Evolutionary conservation across 495 filamentous ascomycete species (phyloP), one percentile per base, ranked within the genome.

Genomic region (Hypoxylon fuscum): DNA sequence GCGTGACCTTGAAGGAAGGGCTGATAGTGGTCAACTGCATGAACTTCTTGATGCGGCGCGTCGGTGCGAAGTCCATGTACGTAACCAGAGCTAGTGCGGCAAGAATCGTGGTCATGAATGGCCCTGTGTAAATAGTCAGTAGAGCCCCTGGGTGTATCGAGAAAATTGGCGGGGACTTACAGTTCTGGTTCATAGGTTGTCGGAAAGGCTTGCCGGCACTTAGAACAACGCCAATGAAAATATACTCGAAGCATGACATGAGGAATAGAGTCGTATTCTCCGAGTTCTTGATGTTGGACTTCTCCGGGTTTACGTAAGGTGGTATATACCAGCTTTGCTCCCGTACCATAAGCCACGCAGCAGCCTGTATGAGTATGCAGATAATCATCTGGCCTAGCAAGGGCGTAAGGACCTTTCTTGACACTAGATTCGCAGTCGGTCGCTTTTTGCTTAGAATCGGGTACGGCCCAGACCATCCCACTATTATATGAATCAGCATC

Each of bases 401-500:
- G 15, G 96, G 93, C 1, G 87, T 90, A 49, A 99, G 82, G 23
- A 98, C 90, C 74, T 98, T 98, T 22, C 93, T 85, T 12, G 92
- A 96, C 7, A 99, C 93, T 8, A 99, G 85, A 69, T 92, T 91
- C 18, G 95, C 94, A 3, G 92, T 98, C 18, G 95, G 95, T 42
- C 91, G 84, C 71, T 97, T 98, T 34, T 81, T 84, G 63, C 86
- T 88, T 10, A 99, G 85, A 32, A 84, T 77, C 22, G 89, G 88
- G 74, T 88, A 91, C 12, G 96, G 87, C 5, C 88, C 91, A 22
- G 90, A 90, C 95, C 96, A 97, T 55, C 96, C 93, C 96, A 99
- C 88, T 91, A 45, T 37, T 1, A 58, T 5, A 18, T 27, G 34
- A 25, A 45, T 57, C 27, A 66, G 59, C 37, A 42, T 44, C 27